Percentiles rank a stretch among this genome's conserved stretches.
Conservation (phyloP, 1,284 basidiomycete species). For the Ustilago loliicola region DNA sequence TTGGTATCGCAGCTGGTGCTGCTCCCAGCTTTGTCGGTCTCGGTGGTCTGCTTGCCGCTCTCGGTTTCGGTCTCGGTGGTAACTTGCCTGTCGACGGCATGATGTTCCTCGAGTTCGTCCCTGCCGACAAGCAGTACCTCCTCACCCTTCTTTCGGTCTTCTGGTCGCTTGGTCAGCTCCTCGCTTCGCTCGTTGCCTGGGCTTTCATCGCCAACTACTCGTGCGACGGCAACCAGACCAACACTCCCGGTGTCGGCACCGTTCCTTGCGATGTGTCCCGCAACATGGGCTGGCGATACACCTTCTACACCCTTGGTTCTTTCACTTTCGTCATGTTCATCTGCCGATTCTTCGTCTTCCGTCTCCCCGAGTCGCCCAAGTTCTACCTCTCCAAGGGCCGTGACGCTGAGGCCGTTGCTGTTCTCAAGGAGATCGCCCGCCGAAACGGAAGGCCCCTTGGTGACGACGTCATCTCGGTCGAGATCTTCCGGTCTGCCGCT, state of each 20-base stretch:
- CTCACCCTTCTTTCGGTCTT: constrained; percentile 68
- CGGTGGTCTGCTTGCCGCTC: constrained; percentile 62
- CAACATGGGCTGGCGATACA: constrained; percentile 69
- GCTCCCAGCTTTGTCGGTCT: constrained; percentile 65
- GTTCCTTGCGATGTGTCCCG: constrained; percentile 47
- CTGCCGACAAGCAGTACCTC: constrained; percentile 64
- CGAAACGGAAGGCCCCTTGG: constrained; percentile 63
- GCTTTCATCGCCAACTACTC: constrained; percentile 68
- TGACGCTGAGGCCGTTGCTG: constrained; percentile 67
- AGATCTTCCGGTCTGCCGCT: constrained; percentile 65
- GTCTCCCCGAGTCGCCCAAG: constrained; percentile 69
- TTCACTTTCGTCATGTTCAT: constrained; percentile 66
- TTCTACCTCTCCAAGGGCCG: constrained; percentile 68
- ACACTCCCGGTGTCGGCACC: constrained; percentile 33
- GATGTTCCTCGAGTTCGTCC: constrained; percentile 69
- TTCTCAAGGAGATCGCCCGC: constrained; percentile 63
- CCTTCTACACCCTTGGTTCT: constrained; percentile 65
- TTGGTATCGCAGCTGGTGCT: constrained; percentile 65
- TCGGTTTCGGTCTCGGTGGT: constrained; percentile 68
- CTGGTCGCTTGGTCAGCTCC: constrained; percentile 68
- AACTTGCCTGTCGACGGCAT: constrained; percentile 70
- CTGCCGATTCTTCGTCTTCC: constrained; percentile 65
- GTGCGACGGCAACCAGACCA: constrained; percentile 53
- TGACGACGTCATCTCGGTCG: constrained; percentile 66
- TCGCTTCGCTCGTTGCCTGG: constrained; percentile 67